These are phyloP conservation scores for Keithomyces neogunnii DNA, from an alignment of 2,329 filamentous ascomycete genomes.

Conservation along the genomic window DNA sequence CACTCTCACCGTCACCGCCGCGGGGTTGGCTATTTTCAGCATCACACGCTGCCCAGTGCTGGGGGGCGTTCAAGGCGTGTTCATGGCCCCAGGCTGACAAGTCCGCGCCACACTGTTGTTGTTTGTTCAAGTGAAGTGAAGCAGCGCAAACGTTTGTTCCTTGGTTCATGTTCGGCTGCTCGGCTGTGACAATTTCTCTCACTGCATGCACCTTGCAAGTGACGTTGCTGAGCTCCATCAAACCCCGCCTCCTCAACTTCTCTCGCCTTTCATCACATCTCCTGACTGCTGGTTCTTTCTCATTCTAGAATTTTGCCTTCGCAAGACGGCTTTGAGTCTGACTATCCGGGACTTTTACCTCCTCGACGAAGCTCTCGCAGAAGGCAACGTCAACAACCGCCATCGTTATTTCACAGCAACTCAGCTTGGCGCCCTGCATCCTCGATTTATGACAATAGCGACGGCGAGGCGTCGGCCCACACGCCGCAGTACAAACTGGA, in stretches of 20 bases:
- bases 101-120: not conserved
- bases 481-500: constrained; percentile 29
- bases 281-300: not conserved
- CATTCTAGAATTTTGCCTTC: constrained; percentile 9
- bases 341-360: constrained; percentile 21
- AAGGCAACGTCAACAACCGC: constrained; percentile 14
- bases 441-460: constrained; percentile 41
- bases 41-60: not conserved
- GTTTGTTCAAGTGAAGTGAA: not conserved
- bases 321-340: constrained; percentile 9
- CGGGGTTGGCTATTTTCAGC: constrained; percentile 1
- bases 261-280: not conserved
- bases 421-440: constrained; percentile 41
- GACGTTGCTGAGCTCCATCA: too few relatives aligned
- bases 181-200: not conserved
- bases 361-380: constrained; percentile 27
- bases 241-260: not conserved
- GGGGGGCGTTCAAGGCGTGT: not conserved
- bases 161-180: not conserved
- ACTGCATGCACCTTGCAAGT: not conserved
- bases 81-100: constrained; percentile 6
- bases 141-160: not conserved
- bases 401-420: constrained; percentile 11
- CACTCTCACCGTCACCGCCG: not conserved
- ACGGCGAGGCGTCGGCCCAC: constrained; percentile 11